These are phyloP conservation scores for Fimicolochytrium jonesii DNA, from an alignment of 192 early-diverging fungal species.

Conservation along the genomic window DNA sequence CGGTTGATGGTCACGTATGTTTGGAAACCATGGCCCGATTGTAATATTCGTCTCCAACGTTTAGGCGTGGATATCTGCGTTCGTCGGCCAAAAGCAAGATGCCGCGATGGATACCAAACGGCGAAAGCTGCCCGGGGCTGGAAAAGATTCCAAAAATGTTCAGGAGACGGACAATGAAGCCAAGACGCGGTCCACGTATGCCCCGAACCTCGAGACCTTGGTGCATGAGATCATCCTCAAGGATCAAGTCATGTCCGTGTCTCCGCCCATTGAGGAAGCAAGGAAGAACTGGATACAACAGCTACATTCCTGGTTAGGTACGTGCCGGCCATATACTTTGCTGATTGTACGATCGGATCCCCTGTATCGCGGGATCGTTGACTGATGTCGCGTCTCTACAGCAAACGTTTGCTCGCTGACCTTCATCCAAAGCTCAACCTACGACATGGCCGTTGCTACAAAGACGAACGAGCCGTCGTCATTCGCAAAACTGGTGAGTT, in stretches of 20 bases:
- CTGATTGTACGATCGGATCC: conserved; percentile 2
- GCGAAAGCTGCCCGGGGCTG: too few relatives aligned
- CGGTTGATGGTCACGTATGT: too few relatives aligned
- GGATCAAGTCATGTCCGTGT: conserved; percentile 95
- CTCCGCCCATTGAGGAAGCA: conserved; percentile 94
- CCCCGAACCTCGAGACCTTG: conserved; percentile 41
- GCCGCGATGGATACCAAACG: too few relatives aligned
- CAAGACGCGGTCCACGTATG: too few relatives aligned
- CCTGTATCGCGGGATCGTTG: too few relatives aligned
- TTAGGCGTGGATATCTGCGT: too few relatives aligned
- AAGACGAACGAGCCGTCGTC: not conserved
- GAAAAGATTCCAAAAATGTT: too few relatives aligned
- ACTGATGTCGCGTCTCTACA: not conserved
- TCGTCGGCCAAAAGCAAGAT: too few relatives aligned
- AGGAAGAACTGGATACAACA: conserved; percentile 82
- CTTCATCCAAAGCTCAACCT: conserved; percentile 84
- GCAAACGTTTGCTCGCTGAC: conserved; percentile 80
- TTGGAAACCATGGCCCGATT: too few relatives aligned
- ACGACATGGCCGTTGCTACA: conserved; percentile 69
- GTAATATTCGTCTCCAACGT: too few relatives aligned
- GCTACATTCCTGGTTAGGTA: conserved; percentile 86
- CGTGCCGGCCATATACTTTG: conserved; percentile 2
- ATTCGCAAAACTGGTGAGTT: not conserved
- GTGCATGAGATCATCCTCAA: conserved; percentile 85
- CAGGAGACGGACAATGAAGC: too few relatives aligned